phyloP scores from a whole-genome alignment of 2,329 filamentous ascomycete species.

The Fusarium albidum region DNA sequence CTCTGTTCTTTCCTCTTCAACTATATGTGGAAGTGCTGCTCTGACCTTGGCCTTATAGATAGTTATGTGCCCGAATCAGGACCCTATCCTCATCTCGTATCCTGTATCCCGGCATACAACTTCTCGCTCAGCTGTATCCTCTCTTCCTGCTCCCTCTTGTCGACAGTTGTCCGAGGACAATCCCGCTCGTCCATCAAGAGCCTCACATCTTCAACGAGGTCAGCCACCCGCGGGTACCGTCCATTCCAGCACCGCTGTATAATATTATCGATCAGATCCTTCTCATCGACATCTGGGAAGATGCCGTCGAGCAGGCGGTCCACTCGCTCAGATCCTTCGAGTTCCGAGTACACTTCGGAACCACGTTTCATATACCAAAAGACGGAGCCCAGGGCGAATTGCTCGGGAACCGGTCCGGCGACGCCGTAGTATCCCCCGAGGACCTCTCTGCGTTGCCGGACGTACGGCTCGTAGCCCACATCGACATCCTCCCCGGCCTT shows the following conservation, averaged over 20 bases:
- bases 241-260: conserved; percentile 29
- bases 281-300: conserved; percentile 8
- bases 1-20: no score
- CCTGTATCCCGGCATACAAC: no score
- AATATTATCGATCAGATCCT: conserved; percentile 24
- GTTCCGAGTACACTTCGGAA: conserved; percentile 26
- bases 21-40: no score
- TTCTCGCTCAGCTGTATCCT: no score
- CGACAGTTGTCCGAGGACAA: no score
- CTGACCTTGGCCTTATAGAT: no score
- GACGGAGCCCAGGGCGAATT: conserved; percentile 31
- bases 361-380: conserved; percentile 32
- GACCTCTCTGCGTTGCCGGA: conserved; percentile 19
- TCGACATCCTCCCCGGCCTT: conserved; percentile 15
- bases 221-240: conserved; percentile 5
- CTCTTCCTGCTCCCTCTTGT: no score
- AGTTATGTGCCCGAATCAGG: no score
- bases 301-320: conserved; percentile 19
- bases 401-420: conserved; percentile 24
- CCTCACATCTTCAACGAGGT: conserved; percentile 24
- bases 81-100: no score
- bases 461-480: conserved; percentile 32
- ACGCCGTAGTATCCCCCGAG: conserved; percentile 14
- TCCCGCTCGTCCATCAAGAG: no score
- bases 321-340: conserved; percentile 17